Evolutionary conservation across 139 green algal genomes (phyloP).

Genomic region (Mesotaenium endlicherianum): DNA sequence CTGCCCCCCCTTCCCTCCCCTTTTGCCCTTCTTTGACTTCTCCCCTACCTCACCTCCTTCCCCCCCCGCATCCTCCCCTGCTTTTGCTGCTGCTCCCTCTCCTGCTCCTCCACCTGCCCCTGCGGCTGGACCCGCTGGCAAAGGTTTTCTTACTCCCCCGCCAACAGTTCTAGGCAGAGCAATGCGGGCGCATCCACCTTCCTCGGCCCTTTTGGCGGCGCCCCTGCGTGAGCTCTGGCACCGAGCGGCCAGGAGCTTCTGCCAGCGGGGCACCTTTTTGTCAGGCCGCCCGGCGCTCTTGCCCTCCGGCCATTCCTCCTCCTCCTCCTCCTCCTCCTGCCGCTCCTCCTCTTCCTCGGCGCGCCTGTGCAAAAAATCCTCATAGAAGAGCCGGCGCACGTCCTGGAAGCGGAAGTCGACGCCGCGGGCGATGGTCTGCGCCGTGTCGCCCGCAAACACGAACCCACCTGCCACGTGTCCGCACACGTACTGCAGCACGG

Average conservation of each 20-base stretch:
- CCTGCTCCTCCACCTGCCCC: too few relatives aligned
- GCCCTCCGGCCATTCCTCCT: too few relatives aligned
- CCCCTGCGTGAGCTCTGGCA: too few relatives aligned
- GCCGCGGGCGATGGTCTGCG: conserved; percentile 77
- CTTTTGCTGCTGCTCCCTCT: background rate
- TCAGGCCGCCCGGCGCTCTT: too few relatives aligned
- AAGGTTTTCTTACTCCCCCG: too few relatives aligned
- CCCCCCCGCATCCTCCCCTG: background rate
- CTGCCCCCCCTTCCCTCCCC: background rate
- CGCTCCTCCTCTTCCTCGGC: background rate
- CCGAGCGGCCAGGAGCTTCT: too few relatives aligned
- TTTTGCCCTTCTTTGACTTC: background rate
- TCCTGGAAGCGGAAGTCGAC: conserved; percentile 71
- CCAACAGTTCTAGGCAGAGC: too few relatives aligned
- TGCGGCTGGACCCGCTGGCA: too few relatives aligned
- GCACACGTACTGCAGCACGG: conserved; percentile 66
- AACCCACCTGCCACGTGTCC: conserved; percentile 65
- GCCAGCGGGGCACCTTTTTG: too few relatives aligned
- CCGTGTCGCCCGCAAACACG: conserved; percentile 74
- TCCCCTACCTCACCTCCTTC: background rate
- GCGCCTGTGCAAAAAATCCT: conserved; percentile 3
- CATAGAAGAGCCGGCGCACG: conserved; percentile 28
- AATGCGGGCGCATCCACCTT: too few relatives aligned
- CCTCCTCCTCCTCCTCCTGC: background rate
- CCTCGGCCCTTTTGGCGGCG: too few relatives aligned